Evolutionary conservation across 331 rosid genomes (phyloP).

Genomic region (Dryas integrifolia): DNA sequence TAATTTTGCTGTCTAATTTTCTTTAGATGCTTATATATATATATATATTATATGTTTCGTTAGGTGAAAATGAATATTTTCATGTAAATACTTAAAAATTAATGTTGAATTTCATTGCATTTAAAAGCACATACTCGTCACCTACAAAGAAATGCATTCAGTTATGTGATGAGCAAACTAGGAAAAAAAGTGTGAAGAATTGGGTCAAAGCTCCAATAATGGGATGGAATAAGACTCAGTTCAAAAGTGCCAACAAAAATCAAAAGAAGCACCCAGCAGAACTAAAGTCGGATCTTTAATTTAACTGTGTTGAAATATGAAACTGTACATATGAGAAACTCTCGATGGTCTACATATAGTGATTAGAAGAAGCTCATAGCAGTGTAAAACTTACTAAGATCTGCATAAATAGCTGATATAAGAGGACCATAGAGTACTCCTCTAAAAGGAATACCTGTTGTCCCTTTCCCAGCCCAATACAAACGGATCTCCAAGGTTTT

Average conservation of each 20-base stretch:
- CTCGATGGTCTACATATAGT: too few species aligned
- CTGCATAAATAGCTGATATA: constrained; percentile 64
- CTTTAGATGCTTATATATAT: neutral
- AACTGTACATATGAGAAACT: too few species aligned
- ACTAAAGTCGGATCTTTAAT: too few species aligned
- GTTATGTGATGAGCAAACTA: neutral
- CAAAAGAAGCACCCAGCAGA: too few species aligned
- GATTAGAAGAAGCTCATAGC: too few species aligned
- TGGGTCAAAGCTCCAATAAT: too few species aligned
- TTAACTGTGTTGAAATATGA: too few species aligned
- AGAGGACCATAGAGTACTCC: constrained; percentile 70
- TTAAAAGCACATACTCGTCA: neutral
- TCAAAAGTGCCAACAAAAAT: too few species aligned
- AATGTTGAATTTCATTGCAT: neutral
- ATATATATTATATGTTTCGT: neutral
- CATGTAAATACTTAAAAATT: neutral
- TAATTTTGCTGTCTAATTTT: too few species aligned
- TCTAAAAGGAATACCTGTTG: constrained; percentile 49
- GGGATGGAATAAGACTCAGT: too few species aligned
- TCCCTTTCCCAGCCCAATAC: constrained; percentile 87
- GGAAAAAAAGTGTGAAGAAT: too few species aligned
- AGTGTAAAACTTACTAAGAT: neutral
- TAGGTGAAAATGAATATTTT: neutral
- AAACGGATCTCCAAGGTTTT: constrained; percentile 59
- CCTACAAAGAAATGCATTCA: neutral